These are phyloP conservation scores for Xerocomellus chrysenteron DNA, from an alignment of 768 basidiomycete species.

Conservation along the genomic window DNA sequence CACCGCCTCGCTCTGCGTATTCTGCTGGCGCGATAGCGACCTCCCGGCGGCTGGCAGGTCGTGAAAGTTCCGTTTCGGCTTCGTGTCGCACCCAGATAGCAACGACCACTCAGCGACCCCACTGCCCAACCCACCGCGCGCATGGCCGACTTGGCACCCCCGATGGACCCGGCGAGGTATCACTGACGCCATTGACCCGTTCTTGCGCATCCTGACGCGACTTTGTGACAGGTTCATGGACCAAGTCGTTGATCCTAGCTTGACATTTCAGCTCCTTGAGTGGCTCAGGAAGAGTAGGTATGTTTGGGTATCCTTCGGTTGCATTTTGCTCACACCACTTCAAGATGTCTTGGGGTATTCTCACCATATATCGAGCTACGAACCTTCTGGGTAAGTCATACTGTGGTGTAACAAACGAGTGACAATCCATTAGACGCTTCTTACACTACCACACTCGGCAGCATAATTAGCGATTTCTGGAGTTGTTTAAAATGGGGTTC, in stretches of 20 bases:
- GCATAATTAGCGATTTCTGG: conserved; percentile 51
- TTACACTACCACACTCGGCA: conserved; percentile 58
- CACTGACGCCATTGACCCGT: neutral
- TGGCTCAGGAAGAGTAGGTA: conserved; percentile 63
- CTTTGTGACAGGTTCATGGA: conserved; percentile 66
- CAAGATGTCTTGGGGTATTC: conserved; percentile 50
- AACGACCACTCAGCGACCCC: conserved; percentile 1
- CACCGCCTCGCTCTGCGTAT: conserved; percentile 53
- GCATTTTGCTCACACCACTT: neutral
- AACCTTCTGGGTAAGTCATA: conserved; percentile 48
- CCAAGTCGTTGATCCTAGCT: conserved; percentile 94
- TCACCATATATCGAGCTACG: conserved; percentile 48
- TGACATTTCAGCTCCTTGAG: conserved; percentile 48
- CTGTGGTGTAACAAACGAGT: neutral
- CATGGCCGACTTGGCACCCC: conserved; percentile 85
- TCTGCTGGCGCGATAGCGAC: conserved; percentile 77
- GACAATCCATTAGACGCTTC: conserved; percentile 45
- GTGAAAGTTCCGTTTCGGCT: conserved; percentile 68
- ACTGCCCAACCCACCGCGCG: conserved; percentile 56
- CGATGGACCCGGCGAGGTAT: conserved; percentile 91
- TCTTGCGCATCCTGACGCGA: no score
- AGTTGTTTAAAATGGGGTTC: conserved; percentile 38
- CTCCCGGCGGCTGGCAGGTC: conserved; percentile 36
- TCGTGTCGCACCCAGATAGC: conserved; percentile 34
- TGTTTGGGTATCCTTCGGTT: neutral